Evolutionary conservation across 2,329 filamentous ascomycete genomes (phyloP).

Genomic region (Xylaria sp.): DNA sequence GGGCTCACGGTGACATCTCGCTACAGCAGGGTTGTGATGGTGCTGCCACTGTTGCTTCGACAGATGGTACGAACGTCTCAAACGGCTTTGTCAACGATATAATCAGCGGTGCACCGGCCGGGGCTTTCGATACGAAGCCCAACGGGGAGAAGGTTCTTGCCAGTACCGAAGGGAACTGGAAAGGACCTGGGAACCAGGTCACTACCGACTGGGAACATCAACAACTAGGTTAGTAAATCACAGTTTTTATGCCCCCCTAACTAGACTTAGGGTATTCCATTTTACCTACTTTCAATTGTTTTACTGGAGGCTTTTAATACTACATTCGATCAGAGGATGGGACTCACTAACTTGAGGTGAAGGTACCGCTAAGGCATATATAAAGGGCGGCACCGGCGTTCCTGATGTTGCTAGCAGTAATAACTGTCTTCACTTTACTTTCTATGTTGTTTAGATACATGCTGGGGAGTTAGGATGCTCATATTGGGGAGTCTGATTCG

Average conservation of each 20-base stretch:
- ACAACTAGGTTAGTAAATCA: constrained; percentile 37
- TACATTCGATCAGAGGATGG: background rate
- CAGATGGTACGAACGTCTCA: constrained; percentile 42
- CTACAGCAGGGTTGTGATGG: constrained; percentile 48
- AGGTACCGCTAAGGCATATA: constrained; percentile 40
- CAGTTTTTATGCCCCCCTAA: background rate
- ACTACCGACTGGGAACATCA: constrained; percentile 43
- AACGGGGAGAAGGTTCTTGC: constrained; percentile 43
- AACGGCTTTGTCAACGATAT: constrained; percentile 44
- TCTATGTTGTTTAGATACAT: constrained; percentile 28
- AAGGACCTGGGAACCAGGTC: constrained; percentile 44
- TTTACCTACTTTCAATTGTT: background rate
- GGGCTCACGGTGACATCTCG: constrained; percentile 47
- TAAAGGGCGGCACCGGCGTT: constrained; percentile 43
- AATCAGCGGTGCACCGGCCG: constrained; percentile 42
- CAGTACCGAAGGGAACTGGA: constrained; percentile 48
- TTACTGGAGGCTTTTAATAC: background rate
- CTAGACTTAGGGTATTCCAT: too few relatives aligned
- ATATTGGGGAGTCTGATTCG: too few relatives aligned
- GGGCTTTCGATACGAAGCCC: constrained; percentile 42
- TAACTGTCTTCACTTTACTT: constrained; percentile 40
- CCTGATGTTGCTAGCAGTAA: constrained; percentile 44
- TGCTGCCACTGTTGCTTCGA: constrained; percentile 45
- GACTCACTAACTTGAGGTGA: background rate
- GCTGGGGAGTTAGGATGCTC: too few relatives aligned